phyloP scores from a whole-genome alignment of 2,329 filamentous ascomycete species.

The Aureobasidium mangrovei region DNA sequence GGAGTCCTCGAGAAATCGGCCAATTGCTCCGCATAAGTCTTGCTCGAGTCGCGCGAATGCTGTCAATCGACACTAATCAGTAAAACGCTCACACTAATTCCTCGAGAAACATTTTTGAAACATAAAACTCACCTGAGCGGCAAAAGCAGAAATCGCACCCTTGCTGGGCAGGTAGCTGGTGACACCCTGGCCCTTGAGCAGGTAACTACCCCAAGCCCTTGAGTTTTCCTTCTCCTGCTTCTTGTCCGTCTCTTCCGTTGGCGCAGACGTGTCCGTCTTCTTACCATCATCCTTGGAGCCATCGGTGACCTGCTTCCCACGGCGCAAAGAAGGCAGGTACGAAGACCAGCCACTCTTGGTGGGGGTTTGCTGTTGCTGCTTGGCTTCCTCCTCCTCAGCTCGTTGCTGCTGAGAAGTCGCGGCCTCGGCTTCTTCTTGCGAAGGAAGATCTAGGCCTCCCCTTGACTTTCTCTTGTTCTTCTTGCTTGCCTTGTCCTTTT shows the following conservation, averaged over 20 bases:
- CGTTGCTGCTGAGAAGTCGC: neutral
- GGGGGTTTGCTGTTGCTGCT: neutral
- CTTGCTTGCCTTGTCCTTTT: conserved; percentile 6
- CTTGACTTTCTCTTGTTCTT: conserved; percentile 12
- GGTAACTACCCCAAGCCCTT: conserved; percentile 38
- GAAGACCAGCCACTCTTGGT: conserved; percentile 15
- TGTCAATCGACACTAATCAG: conserved; percentile 8
- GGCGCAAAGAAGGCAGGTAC: conserved; percentile 17
- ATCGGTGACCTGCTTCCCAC: conserved; percentile 16
- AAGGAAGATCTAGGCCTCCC: conserved; percentile 13
- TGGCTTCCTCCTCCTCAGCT: neutral
- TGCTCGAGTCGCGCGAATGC: conserved; percentile 39
- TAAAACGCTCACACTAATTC: neutral
- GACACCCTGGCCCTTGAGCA: conserved; percentile 40
- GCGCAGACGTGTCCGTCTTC: conserved; percentile 12
- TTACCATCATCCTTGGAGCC: conserved; percentile 15
- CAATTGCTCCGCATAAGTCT: conserved; percentile 41
- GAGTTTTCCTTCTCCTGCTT: conserved; percentile 27
- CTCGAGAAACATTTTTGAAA: neutral
- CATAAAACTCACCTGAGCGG: conserved; percentile 26
- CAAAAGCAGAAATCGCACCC: conserved; percentile 36
- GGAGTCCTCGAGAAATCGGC: conserved; percentile 44
- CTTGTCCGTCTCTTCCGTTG: conserved; percentile 21
- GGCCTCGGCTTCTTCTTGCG: conserved; percentile 15
- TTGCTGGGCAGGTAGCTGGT: conserved; percentile 40